Evolutionary conservation across 441 rosid species (phyloP).

Genomic region (Raphanus hybrid): DNA sequence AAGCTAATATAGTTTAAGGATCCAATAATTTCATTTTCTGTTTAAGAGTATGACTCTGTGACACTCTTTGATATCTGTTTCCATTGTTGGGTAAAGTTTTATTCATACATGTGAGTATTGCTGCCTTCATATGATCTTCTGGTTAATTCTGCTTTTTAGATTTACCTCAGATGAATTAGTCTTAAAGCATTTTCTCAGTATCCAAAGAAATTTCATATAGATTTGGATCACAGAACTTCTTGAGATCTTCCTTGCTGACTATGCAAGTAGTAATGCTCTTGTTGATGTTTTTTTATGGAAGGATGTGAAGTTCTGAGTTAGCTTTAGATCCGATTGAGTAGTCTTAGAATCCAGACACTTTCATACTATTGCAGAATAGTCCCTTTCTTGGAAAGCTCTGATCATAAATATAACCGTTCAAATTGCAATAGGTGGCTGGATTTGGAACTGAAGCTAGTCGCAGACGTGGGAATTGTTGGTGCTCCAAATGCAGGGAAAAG

Average conservation of each 20-base stretch:
- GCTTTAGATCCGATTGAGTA: neutral
- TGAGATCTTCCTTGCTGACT: too few species aligned
- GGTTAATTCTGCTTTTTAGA: too few species aligned
- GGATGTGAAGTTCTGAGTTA: too few species aligned
- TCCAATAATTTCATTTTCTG: conserved; percentile 6
- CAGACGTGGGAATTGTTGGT: conserved; percentile 92
- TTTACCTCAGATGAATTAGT: too few species aligned
- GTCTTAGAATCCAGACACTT: neutral
- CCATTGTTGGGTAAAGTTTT: neutral
- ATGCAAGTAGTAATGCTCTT: too few species aligned
- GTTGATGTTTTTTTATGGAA: too few species aligned
- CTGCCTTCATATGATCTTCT: too few species aligned
- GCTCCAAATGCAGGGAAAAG: conserved; percentile 98
- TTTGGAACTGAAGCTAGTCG: conserved; percentile 88
- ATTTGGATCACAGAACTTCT: too few species aligned
- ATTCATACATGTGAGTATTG: too few species aligned
- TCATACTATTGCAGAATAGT: conserved; percentile 10
- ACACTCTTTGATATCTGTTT: neutral
- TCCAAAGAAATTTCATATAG: too few species aligned
- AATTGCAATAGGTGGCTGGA: conserved; percentile 82
- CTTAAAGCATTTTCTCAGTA: too few species aligned
- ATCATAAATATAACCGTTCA: conserved; percentile 1
- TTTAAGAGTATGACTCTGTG: too few species aligned
- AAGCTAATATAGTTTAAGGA: neutral
- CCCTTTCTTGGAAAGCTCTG: neutral